Evolutionary conservation across 2,329 filamentous ascomycete species (phyloP).

Genomic region (Paramyrothecium sp.): DNA sequence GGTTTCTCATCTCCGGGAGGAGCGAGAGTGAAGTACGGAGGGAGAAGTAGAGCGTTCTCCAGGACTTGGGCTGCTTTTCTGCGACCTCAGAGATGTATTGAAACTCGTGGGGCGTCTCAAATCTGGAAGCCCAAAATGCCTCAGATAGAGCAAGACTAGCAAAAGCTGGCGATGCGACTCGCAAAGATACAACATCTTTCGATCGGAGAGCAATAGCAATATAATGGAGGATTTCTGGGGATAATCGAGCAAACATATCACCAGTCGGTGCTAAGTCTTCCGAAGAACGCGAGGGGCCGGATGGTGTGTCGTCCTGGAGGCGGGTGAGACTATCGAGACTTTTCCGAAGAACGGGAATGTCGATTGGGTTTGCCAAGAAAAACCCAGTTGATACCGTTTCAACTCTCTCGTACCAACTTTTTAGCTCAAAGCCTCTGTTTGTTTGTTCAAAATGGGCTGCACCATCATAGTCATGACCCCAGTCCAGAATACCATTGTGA

Average conservation of each 20-base stretch:
- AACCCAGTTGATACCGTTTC: too few relatives aligned
- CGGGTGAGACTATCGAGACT: neutral
- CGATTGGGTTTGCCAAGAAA: neutral
- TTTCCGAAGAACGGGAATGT: neutral
- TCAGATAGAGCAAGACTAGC: constrained; percentile 4
- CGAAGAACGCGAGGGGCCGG: neutral
- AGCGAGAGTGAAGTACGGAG: neutral
- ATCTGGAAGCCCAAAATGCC: constrained; percentile 11
- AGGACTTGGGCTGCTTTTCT: constrained; percentile 5
- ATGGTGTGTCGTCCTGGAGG: neutral
- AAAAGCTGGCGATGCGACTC: constrained; percentile 3
- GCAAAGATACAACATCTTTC: constrained; percentile 1
- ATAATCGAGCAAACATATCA: constrained; percentile 4
- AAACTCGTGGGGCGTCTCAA: constrained; percentile 9
- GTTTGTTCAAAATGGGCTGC: too few relatives aligned
- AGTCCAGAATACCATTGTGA: constrained; percentile 3
- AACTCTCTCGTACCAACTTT: too few relatives aligned
- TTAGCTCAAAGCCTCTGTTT: neutral
- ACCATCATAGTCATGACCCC: constrained; percentile 10
- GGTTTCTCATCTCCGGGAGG: neutral
- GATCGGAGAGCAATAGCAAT: constrained; percentile 3
- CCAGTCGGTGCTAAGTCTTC: too few relatives aligned
- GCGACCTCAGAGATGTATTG: constrained; percentile 7
- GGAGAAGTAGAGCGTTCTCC: neutral
- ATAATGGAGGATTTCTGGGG: constrained; percentile 6